Base-by-base conservation (phyloP, 2,329 filamentous ascomycete species). In the Herpotrichia juniperi region DNA sequence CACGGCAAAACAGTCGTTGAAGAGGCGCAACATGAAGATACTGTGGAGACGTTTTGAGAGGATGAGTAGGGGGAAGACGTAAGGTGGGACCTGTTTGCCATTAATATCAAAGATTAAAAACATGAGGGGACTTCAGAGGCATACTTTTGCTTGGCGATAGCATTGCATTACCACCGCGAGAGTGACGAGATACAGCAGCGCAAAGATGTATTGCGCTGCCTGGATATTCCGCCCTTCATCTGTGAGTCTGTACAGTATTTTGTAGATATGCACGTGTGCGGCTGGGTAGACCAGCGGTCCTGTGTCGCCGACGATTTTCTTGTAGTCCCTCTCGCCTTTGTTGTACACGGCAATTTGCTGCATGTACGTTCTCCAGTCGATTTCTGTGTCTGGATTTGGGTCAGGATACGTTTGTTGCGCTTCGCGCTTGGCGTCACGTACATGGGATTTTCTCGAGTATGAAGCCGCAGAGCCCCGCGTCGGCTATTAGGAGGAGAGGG, bases 311-410 rank as follows among this genome's bases (percentile, higher is more conserved):
- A 88, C 83, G 69, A 99, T 93, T 51, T 87, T 83, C 54, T 85
- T 85, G 74, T 99, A 99, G 74, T 97, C 88, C 69, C 90, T 86
- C 79, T 97, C 93, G 67, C 94, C 94, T 16, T 84, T 81, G 40
- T 93, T 78, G 67, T 89, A 94, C 63, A 93, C 87, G 34, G 83
- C 77, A 39, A 97, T 82, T 68, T 99, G 94, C 72, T 97, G 84
- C 93, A 99, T 97, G 75, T 99, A 99, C 0, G 94, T 91, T 53
- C 83, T 83, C 93, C 93, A 99, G 76, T 99, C 94, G 68, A 99
- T 99, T 75, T 99, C 94, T 37, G 94, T 99, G 72, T 99, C 94
- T 90, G 61, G 37, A 19, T 16, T 50, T 31, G 44, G 34, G 50
- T 49, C 54, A 42, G 31, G 26, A 21, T 34, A 47, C 51, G 56